phyloP scores from a whole-genome alignment of 1,284 basidiomycete genomes.

The Apiotrichum montevideense region DNA sequence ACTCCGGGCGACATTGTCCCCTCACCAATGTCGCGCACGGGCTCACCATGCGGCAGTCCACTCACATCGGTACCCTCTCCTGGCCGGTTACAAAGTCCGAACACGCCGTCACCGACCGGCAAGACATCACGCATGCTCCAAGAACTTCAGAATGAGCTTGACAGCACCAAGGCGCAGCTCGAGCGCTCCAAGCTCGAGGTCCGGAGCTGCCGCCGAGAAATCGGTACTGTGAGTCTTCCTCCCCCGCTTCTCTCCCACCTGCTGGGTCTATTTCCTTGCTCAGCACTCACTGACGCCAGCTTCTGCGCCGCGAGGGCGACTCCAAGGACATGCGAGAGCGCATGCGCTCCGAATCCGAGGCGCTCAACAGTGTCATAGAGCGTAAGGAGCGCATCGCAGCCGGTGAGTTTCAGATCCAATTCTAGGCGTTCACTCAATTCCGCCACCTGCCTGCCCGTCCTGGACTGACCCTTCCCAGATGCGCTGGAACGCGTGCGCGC shows the following conservation, averaged over 20 bases:
- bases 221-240: conserved; percentile 28
- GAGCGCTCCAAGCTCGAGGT: conserved; percentile 38
- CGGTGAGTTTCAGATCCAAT: conserved; percentile 16
- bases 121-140: conserved; percentile 41
- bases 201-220: conserved; percentile 29
- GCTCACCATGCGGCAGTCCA: too few species aligned
- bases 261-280: not conserved
- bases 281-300: conserved; percentile 15
- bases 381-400: conserved; percentile 42
- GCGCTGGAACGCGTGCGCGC: conserved; percentile 40
- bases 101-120: conserved; percentile 12
- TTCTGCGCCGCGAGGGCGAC: conserved; percentile 44
- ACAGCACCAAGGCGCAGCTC: conserved; percentile 28
- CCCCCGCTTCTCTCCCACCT: too few species aligned
- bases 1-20: not conserved
- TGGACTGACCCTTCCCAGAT: conserved; percentile 21
- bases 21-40: too few species aligned
- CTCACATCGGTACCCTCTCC: too few species aligned
- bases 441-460: too few species aligned
- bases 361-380: conserved; percentile 39
- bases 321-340: conserved; percentile 43
- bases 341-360: conserved; percentile 41
- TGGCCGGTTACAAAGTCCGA: too few species aligned
- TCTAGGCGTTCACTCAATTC: conserved; percentile 1
- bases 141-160: conserved; percentile 38